phyloP scores from a whole-genome alignment of 225 moss, liverwort and hornwort species.

The Polytrichum commune region DNA sequence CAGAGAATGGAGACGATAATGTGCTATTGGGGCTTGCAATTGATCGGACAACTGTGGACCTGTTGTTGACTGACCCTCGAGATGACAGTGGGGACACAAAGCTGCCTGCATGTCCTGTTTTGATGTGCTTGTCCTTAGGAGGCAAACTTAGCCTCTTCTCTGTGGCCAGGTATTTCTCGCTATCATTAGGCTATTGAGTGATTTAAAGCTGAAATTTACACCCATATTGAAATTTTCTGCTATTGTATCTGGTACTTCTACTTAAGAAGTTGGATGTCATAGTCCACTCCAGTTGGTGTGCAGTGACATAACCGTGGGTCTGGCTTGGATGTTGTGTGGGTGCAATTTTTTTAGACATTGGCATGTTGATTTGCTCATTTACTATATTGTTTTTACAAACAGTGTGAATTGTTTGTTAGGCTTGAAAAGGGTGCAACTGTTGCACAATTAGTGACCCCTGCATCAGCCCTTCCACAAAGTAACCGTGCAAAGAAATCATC shows the following conservation, averaged over 20 bases:
- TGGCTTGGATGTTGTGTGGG: not conserved
- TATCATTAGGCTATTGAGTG: not conserved
- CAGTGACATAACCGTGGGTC: not conserved
- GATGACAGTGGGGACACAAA: conserved; percentile 81
- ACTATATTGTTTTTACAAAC: conserved; percentile 1
- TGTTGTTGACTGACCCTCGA: conserved; percentile 68
- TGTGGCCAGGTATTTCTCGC: conserved; percentile 67
- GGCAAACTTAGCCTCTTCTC: conserved; percentile 91
- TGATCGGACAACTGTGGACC: conserved; percentile 59
- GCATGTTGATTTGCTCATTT: no score
- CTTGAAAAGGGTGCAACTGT: conserved; percentile 34
- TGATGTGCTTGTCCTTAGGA: conserved; percentile 87
- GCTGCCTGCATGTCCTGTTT: conserved; percentile 82
- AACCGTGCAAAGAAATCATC: conserved; percentile 19
- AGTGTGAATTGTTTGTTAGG: conserved; percentile 27
- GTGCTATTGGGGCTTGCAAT: conserved; percentile 83
- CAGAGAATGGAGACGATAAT: conserved; percentile 83
- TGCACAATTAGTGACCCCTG: conserved; percentile 37
- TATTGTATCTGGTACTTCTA: no score
- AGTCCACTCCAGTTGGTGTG: not conserved
- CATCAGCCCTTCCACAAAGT: conserved; percentile 45
- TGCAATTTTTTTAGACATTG: no score
- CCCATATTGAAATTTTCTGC: no score
- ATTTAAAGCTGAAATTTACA: no score
- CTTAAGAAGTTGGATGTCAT: not conserved